phyloP scores from a whole-genome alignment of 805 yeast genomes.

The Yamadazyma insecticola region DNA sequence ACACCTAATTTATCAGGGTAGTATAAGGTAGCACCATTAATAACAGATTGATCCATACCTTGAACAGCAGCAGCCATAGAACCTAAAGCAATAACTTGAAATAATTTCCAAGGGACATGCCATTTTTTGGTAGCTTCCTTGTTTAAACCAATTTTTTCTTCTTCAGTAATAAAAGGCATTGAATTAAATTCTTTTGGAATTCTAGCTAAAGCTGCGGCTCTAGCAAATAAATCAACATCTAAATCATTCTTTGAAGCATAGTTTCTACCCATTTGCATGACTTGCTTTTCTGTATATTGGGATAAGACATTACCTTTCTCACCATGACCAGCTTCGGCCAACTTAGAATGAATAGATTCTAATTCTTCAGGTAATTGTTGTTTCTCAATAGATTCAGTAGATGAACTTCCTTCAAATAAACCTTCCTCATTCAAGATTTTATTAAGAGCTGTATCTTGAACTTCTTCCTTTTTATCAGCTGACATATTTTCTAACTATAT shows the following conservation, averaged over 20 bases:
- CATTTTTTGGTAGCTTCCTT: constrained; percentile 38
- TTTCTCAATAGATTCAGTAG: constrained; percentile 5
- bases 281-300: constrained; percentile 60
- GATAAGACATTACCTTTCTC: constrained; percentile 43
- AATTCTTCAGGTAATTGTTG: constrained; percentile 8
- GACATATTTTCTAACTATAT: too few relatives aligned
- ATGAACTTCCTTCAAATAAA: constrained; percentile 6
- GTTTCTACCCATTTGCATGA: constrained; percentile 64
- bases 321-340: constrained; percentile 15
- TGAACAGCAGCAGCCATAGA: constrained; percentile 70
- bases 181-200: constrained; percentile 51
- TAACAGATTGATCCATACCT: constrained; percentile 71
- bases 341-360: constrained; percentile 11
- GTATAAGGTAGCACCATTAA: constrained; percentile 64
- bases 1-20: constrained; percentile 57
- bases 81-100: constrained; percentile 52
- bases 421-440: constrained; percentile 1
- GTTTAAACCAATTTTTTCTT: constrained; percentile 47
- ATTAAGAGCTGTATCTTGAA: too few relatives aligned
- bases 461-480: too few relatives aligned
- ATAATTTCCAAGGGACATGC: constrained; percentile 46
- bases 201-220: constrained; percentile 58
- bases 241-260: constrained; percentile 54
- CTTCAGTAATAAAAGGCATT: constrained; percentile 44
- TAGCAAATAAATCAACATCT: constrained; percentile 55